These are phyloP conservation scores for Suillus bovinus DNA, from an alignment of 768 basidiomycete species.

Conservation along the genomic window DNA sequence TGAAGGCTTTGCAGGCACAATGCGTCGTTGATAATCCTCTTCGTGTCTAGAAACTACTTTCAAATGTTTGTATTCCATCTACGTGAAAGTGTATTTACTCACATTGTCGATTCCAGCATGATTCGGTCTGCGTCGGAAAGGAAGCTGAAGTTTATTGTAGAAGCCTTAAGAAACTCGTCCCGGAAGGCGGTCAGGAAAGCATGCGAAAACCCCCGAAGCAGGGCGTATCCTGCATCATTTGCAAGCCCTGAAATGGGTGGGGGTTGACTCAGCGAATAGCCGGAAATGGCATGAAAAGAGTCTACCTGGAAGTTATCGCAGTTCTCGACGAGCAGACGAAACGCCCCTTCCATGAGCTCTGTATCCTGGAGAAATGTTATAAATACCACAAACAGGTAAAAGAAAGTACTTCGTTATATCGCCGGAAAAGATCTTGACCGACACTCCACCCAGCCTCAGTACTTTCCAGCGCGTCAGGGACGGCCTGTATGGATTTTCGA, in stretches of 20 bases:
- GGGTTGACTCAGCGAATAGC: conserved; percentile 1
- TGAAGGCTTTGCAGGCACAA: conserved; percentile 52
- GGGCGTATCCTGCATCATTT: conserved; percentile 61
- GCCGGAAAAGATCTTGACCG: conserved; percentile 51
- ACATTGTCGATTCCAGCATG: conserved; percentile 45
- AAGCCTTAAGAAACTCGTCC: conserved; percentile 68
- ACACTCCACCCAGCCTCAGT: conserved; percentile 55
- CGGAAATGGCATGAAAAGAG: neutral
- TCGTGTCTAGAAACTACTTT: conserved; percentile 37
- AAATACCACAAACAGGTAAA: neutral
- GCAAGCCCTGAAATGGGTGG: conserved; percentile 56
- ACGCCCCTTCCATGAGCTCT: conserved; percentile 65
- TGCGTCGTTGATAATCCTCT: conserved; percentile 59
- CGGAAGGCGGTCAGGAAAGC: conserved; percentile 59
- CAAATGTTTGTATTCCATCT: conserved; percentile 13
- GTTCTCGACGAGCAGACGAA: conserved; percentile 71
- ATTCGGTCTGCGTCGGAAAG: conserved; percentile 45
- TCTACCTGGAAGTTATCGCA: conserved; percentile 72
- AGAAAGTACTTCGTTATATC: conserved; percentile 53
- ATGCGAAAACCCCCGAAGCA: conserved; percentile 67
- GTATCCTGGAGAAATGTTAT: conserved; percentile 43
- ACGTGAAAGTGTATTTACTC: conserved; percentile 20
- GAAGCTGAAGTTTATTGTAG: conserved; percentile 56
- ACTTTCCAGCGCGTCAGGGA: conserved; percentile 57
- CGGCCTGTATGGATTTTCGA: conserved; percentile 61